Conservation (phyloP, 202 grass and related monocot genomes). For the Setaria viridis region DNA sequence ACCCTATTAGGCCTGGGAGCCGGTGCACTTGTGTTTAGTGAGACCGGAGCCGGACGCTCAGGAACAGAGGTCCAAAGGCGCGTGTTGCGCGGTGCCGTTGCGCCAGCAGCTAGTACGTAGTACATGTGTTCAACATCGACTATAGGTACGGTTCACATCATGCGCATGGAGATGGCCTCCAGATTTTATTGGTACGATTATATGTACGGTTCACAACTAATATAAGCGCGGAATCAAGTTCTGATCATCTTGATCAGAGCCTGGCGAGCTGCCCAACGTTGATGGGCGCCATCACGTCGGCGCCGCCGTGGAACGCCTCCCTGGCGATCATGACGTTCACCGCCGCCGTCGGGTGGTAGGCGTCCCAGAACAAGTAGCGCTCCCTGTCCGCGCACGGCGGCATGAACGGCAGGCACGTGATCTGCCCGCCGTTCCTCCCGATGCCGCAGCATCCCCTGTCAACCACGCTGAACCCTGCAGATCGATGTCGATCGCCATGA, state of each 20-base stretch:
- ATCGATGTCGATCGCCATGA: not conserved
- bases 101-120: no score
- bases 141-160: no score
- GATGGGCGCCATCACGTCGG: constrained; percentile 52
- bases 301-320: constrained; percentile 50
- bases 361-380: constrained; percentile 88
- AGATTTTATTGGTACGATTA: not conserved
- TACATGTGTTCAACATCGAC: no score
- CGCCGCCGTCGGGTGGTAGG: constrained; percentile 79
- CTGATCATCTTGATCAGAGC: not conserved
- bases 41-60: no score
- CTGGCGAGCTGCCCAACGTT: constrained; percentile 60
- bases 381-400: constrained; percentile 59
- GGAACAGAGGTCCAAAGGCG: no score
- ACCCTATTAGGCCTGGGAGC: no score
- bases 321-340: constrained; percentile 62
- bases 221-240: not conserved
- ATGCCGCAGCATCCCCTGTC: constrained; percentile 68
- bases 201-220: no score
- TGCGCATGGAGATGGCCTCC: not conserved
- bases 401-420: constrained; percentile 68
- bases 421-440: constrained; percentile 63
- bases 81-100: no score
- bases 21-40: no score
- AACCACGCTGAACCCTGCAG: constrained; percentile 59